Evolutionary conservation across 345 rosid species (phyloP).

Genomic region (Eucalyptus sideroxylon): DNA sequence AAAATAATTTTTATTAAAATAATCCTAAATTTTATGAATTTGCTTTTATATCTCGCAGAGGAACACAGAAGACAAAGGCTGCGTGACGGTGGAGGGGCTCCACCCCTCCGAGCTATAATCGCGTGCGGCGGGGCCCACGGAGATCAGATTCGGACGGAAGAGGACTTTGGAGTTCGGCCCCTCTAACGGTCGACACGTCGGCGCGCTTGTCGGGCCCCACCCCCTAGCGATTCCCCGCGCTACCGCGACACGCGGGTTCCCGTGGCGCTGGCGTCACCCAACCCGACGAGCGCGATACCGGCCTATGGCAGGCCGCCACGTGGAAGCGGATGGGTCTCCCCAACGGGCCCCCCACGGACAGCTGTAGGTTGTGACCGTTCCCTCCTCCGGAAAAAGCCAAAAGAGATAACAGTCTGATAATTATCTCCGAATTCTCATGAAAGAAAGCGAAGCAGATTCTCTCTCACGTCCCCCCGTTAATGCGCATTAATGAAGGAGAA

Average conservation of each 20-base stretch:
- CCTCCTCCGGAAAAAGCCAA: neutral
- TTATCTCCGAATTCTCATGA: no score
- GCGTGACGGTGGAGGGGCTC: neutral
- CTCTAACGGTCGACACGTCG: constrained; percentile 28
- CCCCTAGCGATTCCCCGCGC: neutral
- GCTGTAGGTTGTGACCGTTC: neutral
- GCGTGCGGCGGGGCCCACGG: neutral
- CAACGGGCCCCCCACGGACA: neutral
- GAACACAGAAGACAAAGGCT: neutral
- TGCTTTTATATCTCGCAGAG: neutral
- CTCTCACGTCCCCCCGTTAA: neutral
- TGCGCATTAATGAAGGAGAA: neutral
- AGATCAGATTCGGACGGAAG: neutral
- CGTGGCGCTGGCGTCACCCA: constrained; percentile 2
- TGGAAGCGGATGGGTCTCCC: neutral
- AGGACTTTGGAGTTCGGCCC: neutral
- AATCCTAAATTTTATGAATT: no score
- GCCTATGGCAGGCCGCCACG: neutral
- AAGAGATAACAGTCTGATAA: no score
- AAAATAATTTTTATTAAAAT: no score
- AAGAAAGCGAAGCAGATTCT: neutral
- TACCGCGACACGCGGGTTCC: constrained; percentile 1
- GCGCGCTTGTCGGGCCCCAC: neutral
- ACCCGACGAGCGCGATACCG: neutral
- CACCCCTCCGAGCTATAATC: neutral